Conservation (phyloP, 306 rosid genomes). For the Quercus robur region DNA sequence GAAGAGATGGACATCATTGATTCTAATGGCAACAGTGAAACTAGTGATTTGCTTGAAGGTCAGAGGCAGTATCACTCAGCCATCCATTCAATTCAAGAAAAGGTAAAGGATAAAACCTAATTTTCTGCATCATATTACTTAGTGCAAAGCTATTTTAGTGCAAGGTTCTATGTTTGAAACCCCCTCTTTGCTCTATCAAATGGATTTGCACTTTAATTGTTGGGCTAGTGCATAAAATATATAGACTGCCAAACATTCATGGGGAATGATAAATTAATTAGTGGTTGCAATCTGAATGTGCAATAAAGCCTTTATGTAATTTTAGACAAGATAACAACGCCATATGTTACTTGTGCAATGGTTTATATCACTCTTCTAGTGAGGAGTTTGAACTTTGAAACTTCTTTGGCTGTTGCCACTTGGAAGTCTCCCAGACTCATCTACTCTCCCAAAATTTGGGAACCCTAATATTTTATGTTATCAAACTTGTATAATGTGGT, state of each 20-base stretch:
- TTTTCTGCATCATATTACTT: background rate
- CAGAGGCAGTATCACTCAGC: conserved; percentile 98
- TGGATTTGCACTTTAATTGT: background rate
- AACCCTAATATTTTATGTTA: background rate
- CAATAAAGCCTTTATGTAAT: background rate
- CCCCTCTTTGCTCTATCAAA: background rate
- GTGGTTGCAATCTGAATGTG: background rate
- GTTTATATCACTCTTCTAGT: background rate
- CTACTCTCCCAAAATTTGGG: background rate
- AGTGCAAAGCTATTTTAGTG: background rate
- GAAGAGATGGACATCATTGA: conserved; percentile 71
- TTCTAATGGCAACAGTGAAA: conserved; percentile 71
- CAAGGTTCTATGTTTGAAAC: background rate
- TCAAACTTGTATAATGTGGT: background rate
- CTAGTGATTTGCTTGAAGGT: conserved; percentile 94
- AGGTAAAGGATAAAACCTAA: conserved; percentile 39
- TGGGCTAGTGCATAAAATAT: too few relatives aligned
- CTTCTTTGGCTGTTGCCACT: background rate
- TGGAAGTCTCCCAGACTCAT: background rate
- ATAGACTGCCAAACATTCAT: background rate
- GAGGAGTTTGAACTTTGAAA: background rate
- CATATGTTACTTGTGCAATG: background rate
- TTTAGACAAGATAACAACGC: background rate
- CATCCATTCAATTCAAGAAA: conserved; percentile 94
- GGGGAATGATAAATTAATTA: background rate